Percentiles rank a stretch among this genome's conserved stretches.
phyloP scores from a whole-genome alignment of 2,329 filamentous ascomycete genomes.

The Neofusicoccum ribis region DNA sequence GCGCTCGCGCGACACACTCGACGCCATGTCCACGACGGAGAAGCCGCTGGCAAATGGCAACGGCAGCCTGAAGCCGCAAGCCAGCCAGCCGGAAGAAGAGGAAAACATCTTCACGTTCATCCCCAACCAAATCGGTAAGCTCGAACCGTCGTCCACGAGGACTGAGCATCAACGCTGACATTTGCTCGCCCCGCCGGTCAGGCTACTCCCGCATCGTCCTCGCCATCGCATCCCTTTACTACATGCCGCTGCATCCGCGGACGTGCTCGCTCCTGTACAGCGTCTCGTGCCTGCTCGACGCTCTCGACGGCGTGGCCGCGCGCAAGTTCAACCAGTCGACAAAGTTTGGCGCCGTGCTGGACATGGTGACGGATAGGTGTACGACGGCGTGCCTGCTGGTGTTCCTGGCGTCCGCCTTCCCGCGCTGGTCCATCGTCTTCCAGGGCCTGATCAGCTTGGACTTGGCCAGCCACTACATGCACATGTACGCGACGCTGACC shows the following conservation, averaged over 20 bases:
- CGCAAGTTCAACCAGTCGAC: constrained; percentile 86
- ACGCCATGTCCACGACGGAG: constrained; percentile 11
- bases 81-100: constrained; percentile 29
- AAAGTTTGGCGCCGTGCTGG: constrained; percentile 91
- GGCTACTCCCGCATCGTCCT: constrained; percentile 54
- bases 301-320: constrained; percentile 91
- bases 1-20: background rate
- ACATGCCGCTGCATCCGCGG: constrained; percentile 98
- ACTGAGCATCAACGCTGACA: background rate
- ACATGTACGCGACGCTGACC: constrained; percentile 94
- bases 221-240: constrained; percentile 90
- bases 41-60: constrained; percentile 17
- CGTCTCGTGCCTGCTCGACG: constrained; percentile 91
- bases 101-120: constrained; percentile 58
- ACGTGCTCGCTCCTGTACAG: constrained; percentile 91
- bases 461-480: constrained; percentile 95
- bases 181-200: constrained; percentile 24
- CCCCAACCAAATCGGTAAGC: constrained; percentile 53
- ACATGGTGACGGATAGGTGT: constrained; percentile 99
- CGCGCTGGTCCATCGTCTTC: constrained; percentile 90
- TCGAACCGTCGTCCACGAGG: background rate
- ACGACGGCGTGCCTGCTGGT: constrained; percentile 94
- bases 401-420: constrained; percentile 92
- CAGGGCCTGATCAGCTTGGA: constrained; percentile 91
- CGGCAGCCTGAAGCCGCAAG: constrained; percentile 4